Base-by-base conservation (phyloP, 495 filamentous ascomycete species). In the Neurospora pannonica region DNA sequence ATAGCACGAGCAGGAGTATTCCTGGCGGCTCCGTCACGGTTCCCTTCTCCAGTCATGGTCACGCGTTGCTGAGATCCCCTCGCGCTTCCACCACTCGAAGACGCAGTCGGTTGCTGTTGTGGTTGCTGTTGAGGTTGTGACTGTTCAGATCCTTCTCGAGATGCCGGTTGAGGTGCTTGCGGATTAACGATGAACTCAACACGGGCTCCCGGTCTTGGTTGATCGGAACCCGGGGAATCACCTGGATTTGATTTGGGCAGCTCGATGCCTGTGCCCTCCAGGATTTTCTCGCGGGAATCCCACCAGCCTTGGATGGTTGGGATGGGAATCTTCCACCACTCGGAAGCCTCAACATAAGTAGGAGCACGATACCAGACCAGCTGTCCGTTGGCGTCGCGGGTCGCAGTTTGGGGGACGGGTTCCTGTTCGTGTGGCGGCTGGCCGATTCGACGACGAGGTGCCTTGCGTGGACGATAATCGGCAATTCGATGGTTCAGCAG, bases 281-380 rank as follows among this genome's bases (percentile, higher is more conserved):
- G 72, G 2, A 79, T 70, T 67, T 78, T 79, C 38, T 79, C 76
- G 21, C 76, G 72, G n/a, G 71, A n/a, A 19, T 79, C 79, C 78
- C 79, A 81, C 78, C 79, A 81, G 5, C 74, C 74, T 8, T 76
- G 74, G 38, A 81, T 81, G 2, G 79, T 81, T 9, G 78, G 78
- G 0, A 39, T 70, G 0, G 78, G 79, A 4, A 81, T 77, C 39
- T 79, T 78, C 76, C 75, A 79, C 40, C 74, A 79, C 19, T 75
- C 40, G 5, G 74, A 74, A 2, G 79, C 76, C 67, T 81, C 79
- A 28, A 73, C 42, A 60, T 81, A 79, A 15, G 78, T 81, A 2
- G 78, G 78, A 46, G 78, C 74, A 34, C 79, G 78, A 62, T 76
- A 73, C 75, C 71, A 76, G 28, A 79, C 71, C 36, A 70, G 36